Percentiles rank a stretch among this genome's conserved stretches.
Conservation (phyloP, 2,329 filamentous ascomycete species). For the Clathrospora elynae region DNA sequence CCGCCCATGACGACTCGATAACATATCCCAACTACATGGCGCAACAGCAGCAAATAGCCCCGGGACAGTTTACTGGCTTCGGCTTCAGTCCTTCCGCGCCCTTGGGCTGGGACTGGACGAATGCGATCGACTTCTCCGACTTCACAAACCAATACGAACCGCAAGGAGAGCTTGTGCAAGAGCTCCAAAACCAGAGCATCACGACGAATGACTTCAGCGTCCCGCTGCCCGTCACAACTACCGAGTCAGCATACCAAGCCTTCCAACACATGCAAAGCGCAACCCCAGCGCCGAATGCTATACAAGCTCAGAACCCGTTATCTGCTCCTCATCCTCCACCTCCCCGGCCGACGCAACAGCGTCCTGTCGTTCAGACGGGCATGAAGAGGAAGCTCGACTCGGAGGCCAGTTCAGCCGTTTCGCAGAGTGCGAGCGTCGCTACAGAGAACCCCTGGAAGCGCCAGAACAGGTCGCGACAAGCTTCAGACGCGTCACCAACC, state of each 20-base stretch:
- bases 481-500: slow-evolving; percentile 37
- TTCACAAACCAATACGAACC: slow-evolving; percentile 50
- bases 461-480: slow-evolving; percentile 39
- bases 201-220: slow-evolving; percentile 48
- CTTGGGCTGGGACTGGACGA: slow-evolving; percentile 49
- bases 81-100: slow-evolving; percentile 33
- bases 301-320: slow-evolving; percentile 32
- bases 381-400: slow-evolving; percentile 48
- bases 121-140: slow-evolving; percentile 41
- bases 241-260: slow-evolving; percentile 27
- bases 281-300: slow-evolving; percentile 14
- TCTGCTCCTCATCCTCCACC: slow-evolving; percentile 22
- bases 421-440: slow-evolving; percentile 24
- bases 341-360: slow-evolving; percentile 28
- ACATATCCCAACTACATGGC: slow-evolving; percentile 26
- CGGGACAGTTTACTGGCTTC: slow-evolving; percentile 24
- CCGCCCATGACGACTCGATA: slow-evolving; percentile 23
- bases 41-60: slow-evolving; percentile 25
- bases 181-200: slow-evolving; percentile 38
- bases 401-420: slow-evolving; percentile 36
- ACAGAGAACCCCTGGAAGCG: slow-evolving; percentile 39
- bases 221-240: slow-evolving; percentile 33
- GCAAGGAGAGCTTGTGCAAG: slow-evolving; percentile 52
- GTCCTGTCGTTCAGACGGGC: slow-evolving; percentile 31
- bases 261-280: slow-evolving; percentile 23